Conservation (phyloP, 768 basidiomycete genomes). For the Lactifluus hygrophoroides region DNA sequence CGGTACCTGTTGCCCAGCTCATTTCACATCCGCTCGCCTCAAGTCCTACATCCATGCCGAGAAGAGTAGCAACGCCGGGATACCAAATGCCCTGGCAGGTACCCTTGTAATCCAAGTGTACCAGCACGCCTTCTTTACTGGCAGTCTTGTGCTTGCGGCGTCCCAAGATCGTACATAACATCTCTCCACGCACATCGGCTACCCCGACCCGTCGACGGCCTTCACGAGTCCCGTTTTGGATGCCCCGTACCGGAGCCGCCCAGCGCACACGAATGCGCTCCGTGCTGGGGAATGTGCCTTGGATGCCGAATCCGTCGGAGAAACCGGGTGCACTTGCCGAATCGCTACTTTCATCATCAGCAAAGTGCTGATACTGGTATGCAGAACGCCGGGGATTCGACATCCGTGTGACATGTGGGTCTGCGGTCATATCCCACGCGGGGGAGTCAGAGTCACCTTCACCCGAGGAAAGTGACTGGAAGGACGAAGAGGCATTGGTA, state of each 20-base stretch:
- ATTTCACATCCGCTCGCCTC: conserved; percentile 63
- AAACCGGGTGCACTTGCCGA: conserved; percentile 47
- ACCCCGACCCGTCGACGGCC: conserved; percentile 63
- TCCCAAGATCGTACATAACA: conserved; percentile 52
- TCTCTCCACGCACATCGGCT: conserved; percentile 56
- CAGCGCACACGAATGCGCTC: conserved; percentile 71
- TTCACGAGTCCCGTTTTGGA: conserved; percentile 44
- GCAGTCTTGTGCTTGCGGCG: conserved; percentile 31
- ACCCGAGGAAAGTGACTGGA: conserved; percentile 67
- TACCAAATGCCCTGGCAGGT: conserved; percentile 74
- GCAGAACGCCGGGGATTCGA: conserved; percentile 39
- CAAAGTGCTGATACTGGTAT: conserved; percentile 59
- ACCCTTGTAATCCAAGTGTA: conserved; percentile 63
- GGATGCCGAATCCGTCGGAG: conserved; percentile 56
- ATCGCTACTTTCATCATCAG: conserved; percentile 78
- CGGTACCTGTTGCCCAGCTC: conserved; percentile 48
- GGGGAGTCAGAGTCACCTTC: conserved; percentile 50
- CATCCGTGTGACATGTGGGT: conserved; percentile 62
- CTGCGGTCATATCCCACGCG: conserved; percentile 69
- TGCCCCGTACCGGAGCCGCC: conserved; percentile 38
- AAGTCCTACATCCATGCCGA: conserved; percentile 69
- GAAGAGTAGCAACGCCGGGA: conserved; percentile 71
- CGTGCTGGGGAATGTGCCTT: conserved; percentile 70
- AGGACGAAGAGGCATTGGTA: conserved; percentile 46
- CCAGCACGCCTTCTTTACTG: conserved; percentile 41